phyloP scores from a whole-genome alignment of 345 rosid species.

The Lumnitzera racemosa region DNA sequence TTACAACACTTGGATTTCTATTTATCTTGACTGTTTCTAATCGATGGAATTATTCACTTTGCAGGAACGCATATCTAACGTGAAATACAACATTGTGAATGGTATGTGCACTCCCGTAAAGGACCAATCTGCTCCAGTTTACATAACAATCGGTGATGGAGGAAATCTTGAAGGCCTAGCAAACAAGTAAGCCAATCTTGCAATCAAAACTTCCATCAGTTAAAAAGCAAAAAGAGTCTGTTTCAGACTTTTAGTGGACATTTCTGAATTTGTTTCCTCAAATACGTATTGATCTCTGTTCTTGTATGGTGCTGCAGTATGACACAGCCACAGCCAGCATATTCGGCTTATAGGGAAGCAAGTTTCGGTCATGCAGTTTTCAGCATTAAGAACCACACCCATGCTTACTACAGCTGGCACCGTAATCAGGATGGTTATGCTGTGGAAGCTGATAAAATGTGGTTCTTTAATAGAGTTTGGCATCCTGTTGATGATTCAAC shows the following conservation, averaged over 20 bases:
- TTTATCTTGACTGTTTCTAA: constrained; percentile 1
- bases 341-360: constrained; percentile 87
- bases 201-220: too few species aligned
- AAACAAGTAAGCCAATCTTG: constrained; percentile 37
- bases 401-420: constrained; percentile 76
- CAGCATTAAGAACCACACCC: constrained; percentile 74
- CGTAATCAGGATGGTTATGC: constrained; percentile 79
- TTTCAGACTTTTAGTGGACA: neutral
- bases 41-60: neutral
- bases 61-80: constrained; percentile 85
- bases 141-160: constrained; percentile 84
- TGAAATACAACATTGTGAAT: constrained; percentile 60
- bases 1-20: neutral
- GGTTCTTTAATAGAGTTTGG: constrained; percentile 79
- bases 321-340: constrained; percentile 82
- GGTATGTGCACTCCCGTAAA: constrained; percentile 45
- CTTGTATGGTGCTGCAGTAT: constrained; percentile 37
- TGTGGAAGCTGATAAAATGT: constrained; percentile 71
- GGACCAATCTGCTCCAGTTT: constrained; percentile 70
- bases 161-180: constrained; percentile 86
- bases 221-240: too few species aligned
- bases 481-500: constrained; percentile 50
- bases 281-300: too few species aligned
- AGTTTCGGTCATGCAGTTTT: constrained; percentile 89
- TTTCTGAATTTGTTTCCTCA: too few species aligned